phyloP scores from a whole-genome alignment of 352 stramenopile species.

The Globisporangium cylindrosporum region DNA sequence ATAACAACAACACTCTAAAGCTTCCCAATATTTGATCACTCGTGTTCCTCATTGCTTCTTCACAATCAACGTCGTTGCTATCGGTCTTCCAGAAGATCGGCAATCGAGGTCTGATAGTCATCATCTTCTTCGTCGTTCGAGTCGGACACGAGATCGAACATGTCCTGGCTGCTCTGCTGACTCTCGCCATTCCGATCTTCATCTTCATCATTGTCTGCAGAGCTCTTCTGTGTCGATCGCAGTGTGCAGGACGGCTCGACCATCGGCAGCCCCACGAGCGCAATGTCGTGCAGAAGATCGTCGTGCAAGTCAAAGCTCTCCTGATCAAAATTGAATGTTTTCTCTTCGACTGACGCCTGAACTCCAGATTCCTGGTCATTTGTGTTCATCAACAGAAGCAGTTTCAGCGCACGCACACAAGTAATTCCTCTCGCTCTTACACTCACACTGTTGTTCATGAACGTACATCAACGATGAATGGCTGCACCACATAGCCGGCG shows the following conservation, averaged over 20 bases:
- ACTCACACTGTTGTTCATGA: neutral
- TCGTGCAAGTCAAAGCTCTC: constrained; percentile 48
- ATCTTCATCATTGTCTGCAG: constrained; percentile 20
- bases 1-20: constrained; percentile 60
- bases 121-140: constrained; percentile 50
- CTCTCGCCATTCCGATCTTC: constrained; percentile 14
- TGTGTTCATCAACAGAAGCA: neutral
- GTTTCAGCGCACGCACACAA: neutral
- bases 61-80: constrained; percentile 3
- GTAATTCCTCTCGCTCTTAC: neutral
- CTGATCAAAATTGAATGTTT: constrained; percentile 15
- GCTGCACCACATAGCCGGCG: constrained; percentile 54
- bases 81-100: constrained; percentile 15
- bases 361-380: constrained; percentile 38
- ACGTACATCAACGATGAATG: constrained; percentile 56
- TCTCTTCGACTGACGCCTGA: constrained; percentile 28
- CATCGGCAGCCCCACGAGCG: constrained; percentile 34
- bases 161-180: constrained; percentile 12
- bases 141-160: constrained; percentile 58
- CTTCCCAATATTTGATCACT: constrained; percentile 38
- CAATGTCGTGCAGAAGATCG: constrained; percentile 49
- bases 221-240: constrained; percentile 61
- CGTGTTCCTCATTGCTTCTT: constrained; percentile 15
- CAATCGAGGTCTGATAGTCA: constrained; percentile 25
- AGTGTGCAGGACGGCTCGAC: constrained; percentile 47